Evolutionary conservation across 371 early-diverging fungal species (phyloP), one percentile per base, ranked within the genome.

Genomic region (Mortierella sp.): DNA sequence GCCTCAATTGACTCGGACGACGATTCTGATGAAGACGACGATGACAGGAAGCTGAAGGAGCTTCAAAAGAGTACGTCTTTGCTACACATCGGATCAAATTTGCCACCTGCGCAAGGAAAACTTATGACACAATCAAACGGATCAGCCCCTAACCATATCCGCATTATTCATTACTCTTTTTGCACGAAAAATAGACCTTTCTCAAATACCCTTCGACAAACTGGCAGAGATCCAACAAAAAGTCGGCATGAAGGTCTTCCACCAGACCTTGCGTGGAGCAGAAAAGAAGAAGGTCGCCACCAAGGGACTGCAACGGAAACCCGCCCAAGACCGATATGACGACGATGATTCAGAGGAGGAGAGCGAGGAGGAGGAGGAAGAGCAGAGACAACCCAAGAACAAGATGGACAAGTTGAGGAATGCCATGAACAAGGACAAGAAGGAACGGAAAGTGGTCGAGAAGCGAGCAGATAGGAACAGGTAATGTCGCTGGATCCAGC

Each of bases 191-290:
- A 63, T 73, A 90, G 92, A 90, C 85, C 90, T 96, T 5, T 92
- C 95, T 3, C 92, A 93, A 68, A 92, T 95, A n/a, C 93, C 96
- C 13, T 95, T 96, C 78, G 94, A 92, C 76, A 91, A 95, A 68
- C 85, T 95, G 53, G 89, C 95, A 45, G 92, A 94, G 70, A 91
- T 95, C 26, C 92, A 95, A 85, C 87, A 88, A 74, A 93, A 94
- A 68, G 87, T 95, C 72, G 92, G 91, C 39, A 83, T 86, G 74
- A 89, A 91, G 68, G 89, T 88, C 52, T 89, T 90, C 64, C 87
- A 86, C 72, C 81, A 85, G 65, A 82, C 78, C 11, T 80, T 87
- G 64, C 67, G 86, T 31, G 85, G 48, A 71, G 26, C 78, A 66
- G 72, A 86, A 71, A 71, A 88, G 63, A 68, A 79, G 74, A 55